Conservation (phyloP, 2,329 filamentous ascomycete genomes). For the Chalaropsis ovoidea region DNA sequence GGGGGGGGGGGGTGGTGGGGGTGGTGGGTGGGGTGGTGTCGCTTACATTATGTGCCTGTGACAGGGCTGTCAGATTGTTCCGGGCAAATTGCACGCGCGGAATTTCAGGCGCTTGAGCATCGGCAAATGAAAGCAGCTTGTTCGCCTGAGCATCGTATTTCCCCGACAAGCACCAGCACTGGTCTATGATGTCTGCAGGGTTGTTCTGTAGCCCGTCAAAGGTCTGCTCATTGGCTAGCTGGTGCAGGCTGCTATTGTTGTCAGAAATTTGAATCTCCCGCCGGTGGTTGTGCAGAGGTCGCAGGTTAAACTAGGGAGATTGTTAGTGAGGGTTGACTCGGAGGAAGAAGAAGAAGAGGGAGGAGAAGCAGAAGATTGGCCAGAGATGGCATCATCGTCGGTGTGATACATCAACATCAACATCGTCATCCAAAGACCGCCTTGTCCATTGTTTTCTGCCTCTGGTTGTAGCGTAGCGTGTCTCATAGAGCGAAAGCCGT, state of each 20-base stretch:
- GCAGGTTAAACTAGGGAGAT: conserved; percentile 2
- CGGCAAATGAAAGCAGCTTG: neutral
- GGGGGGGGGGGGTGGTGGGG: neutral
- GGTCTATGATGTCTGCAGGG: neutral
- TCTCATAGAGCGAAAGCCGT: neutral
- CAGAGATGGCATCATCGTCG: neutral
- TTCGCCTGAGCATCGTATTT: neutral
- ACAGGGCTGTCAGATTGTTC: conserved; percentile 49
- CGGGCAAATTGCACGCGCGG: conserved; percentile 35
- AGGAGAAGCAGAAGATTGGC: neutral
- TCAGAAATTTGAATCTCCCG: neutral
- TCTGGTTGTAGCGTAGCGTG: neutral
- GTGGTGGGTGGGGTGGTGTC: conserved; percentile 1
- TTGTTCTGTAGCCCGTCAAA: neutral
- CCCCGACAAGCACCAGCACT: neutral
- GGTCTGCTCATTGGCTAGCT: neutral
- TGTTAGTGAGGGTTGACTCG: neutral
- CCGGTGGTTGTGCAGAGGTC: neutral
- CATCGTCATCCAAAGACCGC: no score
- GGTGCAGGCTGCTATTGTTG: neutral
- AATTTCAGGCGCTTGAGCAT: conserved; percentile 10
- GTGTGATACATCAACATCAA: neutral
- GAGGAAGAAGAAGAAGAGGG: neutral
- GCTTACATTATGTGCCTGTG: conserved; percentile 46
- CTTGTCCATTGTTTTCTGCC: no score